These are phyloP conservation scores for Nicotiana noctiflora DNA, from an alignment of 257 asterid species.

Conservation along the genomic window DNA sequence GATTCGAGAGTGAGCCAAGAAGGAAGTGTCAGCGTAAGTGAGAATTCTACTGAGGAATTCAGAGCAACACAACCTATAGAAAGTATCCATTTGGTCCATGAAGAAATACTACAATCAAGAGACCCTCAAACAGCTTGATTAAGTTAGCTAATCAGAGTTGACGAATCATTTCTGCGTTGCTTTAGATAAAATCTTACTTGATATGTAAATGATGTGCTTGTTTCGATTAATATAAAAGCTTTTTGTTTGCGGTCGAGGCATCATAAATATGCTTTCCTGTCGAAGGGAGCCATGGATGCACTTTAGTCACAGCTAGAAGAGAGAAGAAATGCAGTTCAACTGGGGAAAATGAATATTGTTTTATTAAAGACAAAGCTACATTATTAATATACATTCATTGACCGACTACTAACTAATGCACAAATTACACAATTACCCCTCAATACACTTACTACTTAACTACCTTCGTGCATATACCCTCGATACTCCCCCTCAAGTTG, in stretches of 20 bases:
- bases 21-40: not conserved
- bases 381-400: too few relatives aligned
- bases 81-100: not conserved
- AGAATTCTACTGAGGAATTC: not conserved
- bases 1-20: not conserved
- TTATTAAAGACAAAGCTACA: too few relatives aligned
- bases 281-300: too few relatives aligned
- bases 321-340: too few relatives aligned
- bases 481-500: too few relatives aligned
- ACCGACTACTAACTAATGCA: too few relatives aligned
- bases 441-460: too few relatives aligned
- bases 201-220: not conserved
- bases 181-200: not conserved
- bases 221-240: not conserved
- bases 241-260: not conserved
- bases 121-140: not conserved
- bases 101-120: not conserved
- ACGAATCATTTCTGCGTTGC: not conserved
- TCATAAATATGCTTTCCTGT: not conserved
- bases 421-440: too few relatives aligned
- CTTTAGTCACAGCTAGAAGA: too few relatives aligned
- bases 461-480: too few relatives aligned
- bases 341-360: too few relatives aligned
- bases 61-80: not conserved
- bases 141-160: not conserved